Evolutionary conservation across 2,329 filamentous ascomycete species (phyloP), one percentile per base, ranked within the genome.

Genomic region (Trichoderma atrobrunneum): DNA sequence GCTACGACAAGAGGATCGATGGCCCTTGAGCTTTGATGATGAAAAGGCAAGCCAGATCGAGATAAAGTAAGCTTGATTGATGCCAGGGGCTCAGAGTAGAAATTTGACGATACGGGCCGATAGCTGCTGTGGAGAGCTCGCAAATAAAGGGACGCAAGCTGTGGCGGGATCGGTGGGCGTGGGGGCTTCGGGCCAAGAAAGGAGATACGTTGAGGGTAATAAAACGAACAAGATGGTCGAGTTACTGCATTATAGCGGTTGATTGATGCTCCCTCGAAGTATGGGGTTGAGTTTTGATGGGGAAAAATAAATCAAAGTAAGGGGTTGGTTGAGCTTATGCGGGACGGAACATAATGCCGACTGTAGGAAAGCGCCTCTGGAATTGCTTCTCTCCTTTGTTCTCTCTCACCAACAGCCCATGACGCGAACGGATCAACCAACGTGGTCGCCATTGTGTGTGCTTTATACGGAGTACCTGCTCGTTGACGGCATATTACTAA

Each of bases 111-210:
- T 26, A 51, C 21, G 43, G 63, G 63, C 66, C 66, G 66, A 69
- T 48, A 51, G 54, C 36, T 48, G 66, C 36, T 69, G 66, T 69
- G 66, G 66, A 61, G 56, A 69, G 66, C 39, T 60, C 30, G 34
- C 66, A 26, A 34, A 34, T 24, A 30, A 21, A 34, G 66, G n/a
- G 56, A 34, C 32, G 26, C 26, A 18, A n/a, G 54, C 34, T 62
- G 32, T 36, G 26, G 48, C 28, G 66, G 18, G 30, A 60, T 60
- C 57, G 57, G 57, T 60, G 56, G 26, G 54, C 66, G 66, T 61
- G 56, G 66, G 66, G 66, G 54, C 51, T 43, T 30, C 36, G 54
- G 24, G 30, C 16, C 8, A 34, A 54, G n/a, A 1, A 34, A 54
- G n/a, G 64, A 67, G 24, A 39, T 57, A n/a, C 12, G 48, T 30